Conservation (phyloP, 1,139 yeast genomes). For the Blastobotrys malaysiensis region DNA sequence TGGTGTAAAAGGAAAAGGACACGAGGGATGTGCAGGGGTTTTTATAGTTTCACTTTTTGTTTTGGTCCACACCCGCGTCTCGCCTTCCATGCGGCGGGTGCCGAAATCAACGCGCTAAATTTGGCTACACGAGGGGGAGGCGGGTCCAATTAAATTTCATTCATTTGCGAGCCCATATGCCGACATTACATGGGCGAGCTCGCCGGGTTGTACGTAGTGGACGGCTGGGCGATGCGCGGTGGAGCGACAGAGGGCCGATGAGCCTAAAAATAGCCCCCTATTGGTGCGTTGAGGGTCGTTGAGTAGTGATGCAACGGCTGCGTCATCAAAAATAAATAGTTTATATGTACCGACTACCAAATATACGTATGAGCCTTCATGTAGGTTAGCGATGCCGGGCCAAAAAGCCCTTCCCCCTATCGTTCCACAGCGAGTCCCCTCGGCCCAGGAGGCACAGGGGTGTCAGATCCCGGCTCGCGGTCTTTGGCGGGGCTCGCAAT, state of each 20-base stretch:
- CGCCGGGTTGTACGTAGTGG: too few relatives aligned
- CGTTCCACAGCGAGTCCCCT: neutral
- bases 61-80: neutral
- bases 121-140: neutral
- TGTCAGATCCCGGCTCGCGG: neutral
- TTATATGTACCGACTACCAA: neutral
- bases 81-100: neutral
- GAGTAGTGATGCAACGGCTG: neutral
- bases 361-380: neutral
- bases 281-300: too few relatives aligned
- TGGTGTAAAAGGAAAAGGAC: neutral
- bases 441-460: neutral
- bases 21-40: slow-evolving; percentile 1
- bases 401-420: slow-evolving; percentile 2
- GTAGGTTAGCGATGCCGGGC: neutral
- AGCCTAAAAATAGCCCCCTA: neutral
- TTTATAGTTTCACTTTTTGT: neutral
- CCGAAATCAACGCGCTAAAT: neutral
- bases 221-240: too few relatives aligned
- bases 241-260: neutral
- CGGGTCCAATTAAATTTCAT: neutral
- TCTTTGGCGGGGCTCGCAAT: neutral
- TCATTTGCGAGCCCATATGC: too few relatives aligned
- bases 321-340: neutral
- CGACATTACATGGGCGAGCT: too few relatives aligned